Conservation (phyloP, 192 early-diverging fungal genomes). For the Paraglomus occultum region DNA sequence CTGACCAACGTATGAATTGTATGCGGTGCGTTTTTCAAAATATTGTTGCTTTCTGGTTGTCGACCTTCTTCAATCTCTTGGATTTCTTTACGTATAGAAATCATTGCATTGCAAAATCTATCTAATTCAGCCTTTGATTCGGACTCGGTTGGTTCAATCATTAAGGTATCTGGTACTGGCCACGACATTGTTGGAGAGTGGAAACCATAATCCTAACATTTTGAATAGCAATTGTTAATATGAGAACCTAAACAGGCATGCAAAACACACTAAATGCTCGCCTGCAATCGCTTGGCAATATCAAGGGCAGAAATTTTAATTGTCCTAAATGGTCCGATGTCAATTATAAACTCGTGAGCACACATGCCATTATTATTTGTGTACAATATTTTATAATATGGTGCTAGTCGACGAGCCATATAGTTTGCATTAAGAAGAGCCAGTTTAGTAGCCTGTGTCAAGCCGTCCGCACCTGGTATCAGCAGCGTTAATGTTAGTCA, state of each 20-base stretch:
- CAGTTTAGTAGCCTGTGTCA: conserved; percentile 80
- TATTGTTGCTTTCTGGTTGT: conserved; percentile 83
- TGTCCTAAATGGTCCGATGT: conserved; percentile 84
- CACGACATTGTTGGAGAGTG: conserved; percentile 99
- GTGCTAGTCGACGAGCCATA: conserved; percentile 87
- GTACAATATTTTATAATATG: conserved; percentile 91
- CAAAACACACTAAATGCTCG: background rate
- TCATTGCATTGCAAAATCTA: conserved; percentile 98
- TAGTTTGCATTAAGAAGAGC: conserved; percentile 99
- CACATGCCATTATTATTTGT: conserved; percentile 94
- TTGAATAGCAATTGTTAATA: background rate
- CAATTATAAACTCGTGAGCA: conserved; percentile 99
- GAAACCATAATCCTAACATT: conserved; percentile 86
- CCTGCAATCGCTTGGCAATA: conserved; percentile 95
- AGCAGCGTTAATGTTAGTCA: background rate
- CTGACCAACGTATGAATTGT: conserved; percentile 72
- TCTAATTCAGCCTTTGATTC: conserved; percentile 92
- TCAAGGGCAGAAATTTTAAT: conserved; percentile 91
- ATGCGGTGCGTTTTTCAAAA: conserved; percentile 89
- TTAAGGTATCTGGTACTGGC: conserved; percentile 97
- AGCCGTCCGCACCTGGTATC: conserved; percentile 65
- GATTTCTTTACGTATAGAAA: conserved; percentile 92
- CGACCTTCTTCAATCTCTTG: conserved; percentile 80
- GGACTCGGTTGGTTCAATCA: conserved; percentile 99
- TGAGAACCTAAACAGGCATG: background rate